phyloP scores from a whole-genome alignment of 2,329 filamentous ascomycete genomes.

The Clarireedia hainanense region DNA sequence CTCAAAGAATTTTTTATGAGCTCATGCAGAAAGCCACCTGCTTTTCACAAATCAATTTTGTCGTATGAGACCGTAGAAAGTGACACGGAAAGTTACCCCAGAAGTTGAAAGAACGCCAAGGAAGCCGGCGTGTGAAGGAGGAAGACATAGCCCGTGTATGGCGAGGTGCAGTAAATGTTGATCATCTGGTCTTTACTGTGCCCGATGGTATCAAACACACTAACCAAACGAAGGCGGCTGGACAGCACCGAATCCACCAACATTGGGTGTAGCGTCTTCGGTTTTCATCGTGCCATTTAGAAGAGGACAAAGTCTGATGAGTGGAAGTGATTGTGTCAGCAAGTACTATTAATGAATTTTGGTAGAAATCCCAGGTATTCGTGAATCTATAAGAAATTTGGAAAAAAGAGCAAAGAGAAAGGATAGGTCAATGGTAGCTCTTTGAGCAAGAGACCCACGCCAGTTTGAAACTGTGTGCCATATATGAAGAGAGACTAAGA shows the following conservation, averaged over 20 bases:
- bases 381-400: background rate
- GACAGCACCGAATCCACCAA: slow-evolving; percentile 47
- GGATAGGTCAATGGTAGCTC: background rate
- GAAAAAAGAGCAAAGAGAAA: background rate
- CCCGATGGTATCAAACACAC: background rate
- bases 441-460: slow-evolving; percentile 10
- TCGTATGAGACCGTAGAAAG: too few species aligned
- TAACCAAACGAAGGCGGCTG: slow-evolving; percentile 1
- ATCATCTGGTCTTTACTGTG: background rate
- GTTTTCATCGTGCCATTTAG: slow-evolving; percentile 74
- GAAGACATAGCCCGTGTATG: background rate
- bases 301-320: slow-evolving; percentile 66
- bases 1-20: too few species aligned
- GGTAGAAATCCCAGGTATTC: background rate
- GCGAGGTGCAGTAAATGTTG: background rate
- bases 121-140: too few species aligned
- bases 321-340: slow-evolving; percentile 1
- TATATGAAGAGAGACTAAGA: background rate
- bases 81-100: too few species aligned
- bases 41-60: too few species aligned
- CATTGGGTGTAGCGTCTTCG: slow-evolving; percentile 46
- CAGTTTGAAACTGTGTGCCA: background rate
- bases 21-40: too few species aligned
- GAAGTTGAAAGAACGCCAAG: too few species aligned
- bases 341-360: background rate